phyloP scores from a whole-genome alignment of 768 basidiomycete species.

The Mycena venus region DNA sequence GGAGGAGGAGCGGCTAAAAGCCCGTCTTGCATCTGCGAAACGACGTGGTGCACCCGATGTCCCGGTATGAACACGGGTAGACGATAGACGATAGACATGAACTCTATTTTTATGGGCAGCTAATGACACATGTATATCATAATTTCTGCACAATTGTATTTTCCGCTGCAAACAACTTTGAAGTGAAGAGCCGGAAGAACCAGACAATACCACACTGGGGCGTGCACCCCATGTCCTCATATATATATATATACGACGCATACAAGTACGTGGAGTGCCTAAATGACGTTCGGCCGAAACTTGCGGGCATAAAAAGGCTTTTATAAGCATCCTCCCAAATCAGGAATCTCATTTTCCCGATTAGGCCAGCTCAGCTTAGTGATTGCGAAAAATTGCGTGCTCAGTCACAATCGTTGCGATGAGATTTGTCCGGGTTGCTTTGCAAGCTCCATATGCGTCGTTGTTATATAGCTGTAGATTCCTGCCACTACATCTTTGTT shows the following conservation, averaged over 20 bases:
- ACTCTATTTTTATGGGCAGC: not conserved
- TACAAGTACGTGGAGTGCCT: too few species aligned
- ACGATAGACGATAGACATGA: not conserved
- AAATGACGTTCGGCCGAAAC: not conserved
- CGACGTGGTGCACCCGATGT: conserved; percentile 27
- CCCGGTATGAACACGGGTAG: not conserved
- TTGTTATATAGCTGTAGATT: conserved; percentile 10
- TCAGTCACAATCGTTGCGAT: not conserved
- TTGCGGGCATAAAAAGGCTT: not conserved
- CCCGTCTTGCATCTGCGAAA: conserved; percentile 17
- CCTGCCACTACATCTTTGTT: conserved; percentile 26
- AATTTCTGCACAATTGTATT: not conserved
- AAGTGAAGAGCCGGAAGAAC: too few species aligned
- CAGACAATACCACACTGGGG: too few species aligned
- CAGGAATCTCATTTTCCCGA: conserved; percentile 9
- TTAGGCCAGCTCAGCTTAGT: not conserved
- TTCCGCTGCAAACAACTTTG: too few species aligned
- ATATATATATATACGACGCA: too few species aligned
- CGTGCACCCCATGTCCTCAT: too few species aligned
- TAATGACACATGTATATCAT: not conserved
- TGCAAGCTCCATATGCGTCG: not conserved
- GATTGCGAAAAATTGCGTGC: conserved; percentile 18
- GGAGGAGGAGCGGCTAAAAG: conserved; percentile 33
- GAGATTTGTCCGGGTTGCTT: not conserved
- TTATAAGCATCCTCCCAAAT: not conserved